phyloP scores from a whole-genome alignment of 805 yeast genomes.

The Wickerhamia fluorescens region DNA sequence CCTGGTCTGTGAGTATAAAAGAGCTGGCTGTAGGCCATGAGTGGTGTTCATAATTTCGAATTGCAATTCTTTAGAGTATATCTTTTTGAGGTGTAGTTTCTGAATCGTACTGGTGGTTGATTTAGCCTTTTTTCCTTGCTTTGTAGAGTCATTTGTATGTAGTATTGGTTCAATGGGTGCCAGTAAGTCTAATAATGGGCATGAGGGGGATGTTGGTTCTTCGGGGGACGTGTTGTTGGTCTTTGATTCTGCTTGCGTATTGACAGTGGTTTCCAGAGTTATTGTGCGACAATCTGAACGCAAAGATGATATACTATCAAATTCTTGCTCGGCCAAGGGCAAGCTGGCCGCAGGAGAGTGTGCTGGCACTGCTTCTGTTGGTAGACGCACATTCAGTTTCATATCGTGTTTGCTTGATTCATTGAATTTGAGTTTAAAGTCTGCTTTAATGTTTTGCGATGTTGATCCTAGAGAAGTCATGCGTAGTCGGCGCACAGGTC shows the following conservation, averaged over 20 bases:
- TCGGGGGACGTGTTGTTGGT: no score
- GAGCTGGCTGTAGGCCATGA: constrained; percentile 3
- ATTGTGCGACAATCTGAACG: no score
- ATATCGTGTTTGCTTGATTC: no score
- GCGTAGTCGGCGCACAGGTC: constrained; percentile 9
- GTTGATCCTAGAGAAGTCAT: constrained; percentile 3
- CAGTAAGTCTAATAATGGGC: constrained; percentile 8
- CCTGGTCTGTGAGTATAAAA: constrained; percentile 2
- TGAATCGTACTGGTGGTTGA: constrained; percentile 14
- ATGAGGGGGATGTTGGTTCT: constrained; percentile 22
- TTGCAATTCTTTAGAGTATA: constrained; percentile 33
- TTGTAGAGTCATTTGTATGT: no score
- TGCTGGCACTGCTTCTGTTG: no score
- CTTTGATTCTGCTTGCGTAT: no score
- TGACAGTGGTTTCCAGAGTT: no score
- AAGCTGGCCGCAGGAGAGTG: no score
- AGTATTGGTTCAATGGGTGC: no score
- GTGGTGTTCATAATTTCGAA: constrained; percentile 25
- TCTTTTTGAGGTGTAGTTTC: constrained; percentile 21
- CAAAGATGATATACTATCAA: no score
- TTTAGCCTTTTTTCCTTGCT: constrained; percentile 9
- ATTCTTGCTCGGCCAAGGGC: no score
- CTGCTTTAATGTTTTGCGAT: constrained; percentile 12
- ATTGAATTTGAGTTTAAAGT: constrained; percentile 17
- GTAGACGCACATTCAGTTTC: no score